These are phyloP conservation scores for Paramecium primaurelia DNA, from an alignment of 73 alveolate species.

Conservation along the genomic window DNA sequence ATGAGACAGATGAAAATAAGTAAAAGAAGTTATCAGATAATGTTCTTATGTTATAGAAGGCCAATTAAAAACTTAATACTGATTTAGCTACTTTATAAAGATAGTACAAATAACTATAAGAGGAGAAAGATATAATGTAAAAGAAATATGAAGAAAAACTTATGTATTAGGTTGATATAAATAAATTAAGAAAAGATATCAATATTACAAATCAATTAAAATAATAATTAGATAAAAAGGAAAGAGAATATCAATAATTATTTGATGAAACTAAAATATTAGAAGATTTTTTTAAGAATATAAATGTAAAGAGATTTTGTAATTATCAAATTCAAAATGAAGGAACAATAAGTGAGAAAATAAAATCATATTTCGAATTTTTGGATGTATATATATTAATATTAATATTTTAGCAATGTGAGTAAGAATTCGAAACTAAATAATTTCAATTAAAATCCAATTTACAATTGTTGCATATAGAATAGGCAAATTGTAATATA, in stretches of 20 bases:
- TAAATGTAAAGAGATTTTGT: neutral
- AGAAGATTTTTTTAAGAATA: neutral
- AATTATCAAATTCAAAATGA: neutral
- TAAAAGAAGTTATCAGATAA: neutral
- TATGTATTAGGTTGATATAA: neutral
- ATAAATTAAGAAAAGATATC: constrained; percentile 10
- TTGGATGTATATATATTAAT: neutral
- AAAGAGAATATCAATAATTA: neutral
- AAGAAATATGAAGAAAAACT: constrained; percentile 17
- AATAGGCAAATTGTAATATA: constrained; percentile 29
- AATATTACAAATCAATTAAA: neutral
- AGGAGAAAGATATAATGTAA: constrained; percentile 19
- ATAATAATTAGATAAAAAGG: neutral
- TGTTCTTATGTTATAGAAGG: neutral
- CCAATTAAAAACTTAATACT: neutral
- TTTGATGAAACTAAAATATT: neutral
- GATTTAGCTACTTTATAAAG: neutral
- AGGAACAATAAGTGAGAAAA: constrained; percentile 1
- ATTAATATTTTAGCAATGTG: neutral
- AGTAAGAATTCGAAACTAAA: neutral
- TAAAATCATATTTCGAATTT: constrained; percentile 1
- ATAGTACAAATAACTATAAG: neutral
- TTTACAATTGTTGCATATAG: neutral
- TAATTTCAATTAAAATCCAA: constrained; percentile 5
- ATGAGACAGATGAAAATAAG: neutral